These are phyloP conservation scores for Moringa oleifera DNA, from an alignment of 345 rosid genomes.

Conservation along the genomic window DNA sequence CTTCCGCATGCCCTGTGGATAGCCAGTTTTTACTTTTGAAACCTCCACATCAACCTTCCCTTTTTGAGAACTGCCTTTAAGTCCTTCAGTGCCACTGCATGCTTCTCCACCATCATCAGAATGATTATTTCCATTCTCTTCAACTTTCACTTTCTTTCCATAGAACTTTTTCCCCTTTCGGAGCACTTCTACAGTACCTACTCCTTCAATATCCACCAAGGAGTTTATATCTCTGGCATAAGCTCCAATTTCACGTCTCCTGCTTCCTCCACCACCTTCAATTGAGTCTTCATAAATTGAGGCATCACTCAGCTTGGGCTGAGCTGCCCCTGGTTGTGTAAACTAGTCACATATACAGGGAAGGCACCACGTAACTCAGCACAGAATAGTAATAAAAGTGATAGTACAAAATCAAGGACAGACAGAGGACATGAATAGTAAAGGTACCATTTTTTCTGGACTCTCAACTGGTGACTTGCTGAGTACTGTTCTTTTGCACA, in stretches of 20 bases:
- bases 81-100: conserved; percentile 80
- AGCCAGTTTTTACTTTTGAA: conserved; percentile 39
- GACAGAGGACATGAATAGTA: background rate
- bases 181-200: conserved; percentile 53
- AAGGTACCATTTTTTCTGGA: conserved; percentile 64
- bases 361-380: background rate
- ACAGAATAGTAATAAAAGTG: conserved; percentile 5
- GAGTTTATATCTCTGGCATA: conserved; percentile 40
- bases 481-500: conserved; percentile 31
- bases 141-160: conserved; percentile 51
- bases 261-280: conserved; percentile 39
- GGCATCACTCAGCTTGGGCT: conserved; percentile 31
- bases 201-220: conserved; percentile 57
- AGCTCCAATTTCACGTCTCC: conserved; percentile 29
- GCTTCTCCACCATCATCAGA: conserved; percentile 79
- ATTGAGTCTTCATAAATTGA: conserved; percentile 31
- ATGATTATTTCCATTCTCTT: conserved; percentile 36
- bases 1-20: conserved; percentile 37
- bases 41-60: conserved; percentile 39
- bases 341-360: conserved; percentile 28
- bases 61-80: conserved; percentile 30
- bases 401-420: background rate
- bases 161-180: conserved; percentile 51
- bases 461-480: conserved; percentile 51
- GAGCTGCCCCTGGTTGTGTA: conserved; percentile 37